Base-by-base conservation (phyloP, 768 basidiomycete species). In the Leucocoprinus birnbaumii region DNA sequence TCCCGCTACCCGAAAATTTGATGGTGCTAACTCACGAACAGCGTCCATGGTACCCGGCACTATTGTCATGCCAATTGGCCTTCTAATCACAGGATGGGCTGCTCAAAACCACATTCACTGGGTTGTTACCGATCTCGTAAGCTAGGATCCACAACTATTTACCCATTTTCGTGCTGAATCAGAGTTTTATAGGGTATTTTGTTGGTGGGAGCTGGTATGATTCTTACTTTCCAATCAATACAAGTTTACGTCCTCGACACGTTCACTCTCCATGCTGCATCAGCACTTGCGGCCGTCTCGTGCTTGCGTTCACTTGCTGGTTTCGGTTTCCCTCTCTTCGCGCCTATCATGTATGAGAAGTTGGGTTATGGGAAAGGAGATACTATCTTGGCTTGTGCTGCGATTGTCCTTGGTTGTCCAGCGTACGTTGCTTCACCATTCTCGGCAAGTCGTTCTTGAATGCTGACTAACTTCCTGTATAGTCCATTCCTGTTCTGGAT, bases 311-410 rank as follows among this genome's bases (percentile, higher is more conserved):
- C 85, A 0, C 52, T 89, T 0, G 80, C 82, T 1, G 89, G 89
- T 0, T 91, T 89, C 51, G 83, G 78, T 1, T 90, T 92, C 63
- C 90, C 89, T 2, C 69, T 91, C n/a, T 91, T 91, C 60, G 86
- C 84, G 2, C 83, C 85, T 18, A 71, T 78, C 35, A 86, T 91
- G 82, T 90, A 80, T 66, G 65, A 71, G 1, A 70, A 72, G 13
- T 71, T 91, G 0, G 89, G 87, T 3, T 86, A 85, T 53, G 89
- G 88, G 0, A 86, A 83, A 57, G 86, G 85, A 7, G 68, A 83
- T 58, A 86, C 87, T 0, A 73, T 91, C 2, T 73, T 91, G 5
- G 87, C 87, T 0, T 75, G 64, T 8, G 59, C 79, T 1, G 73
- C 84, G 1, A 80, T 90, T 51, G 76, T 66, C 1, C 66, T 90